Evolutionary conservation across 2,329 filamentous ascomycete genomes (phyloP), one percentile per base, ranked within the genome.

Genomic region (Rutstroemia sp.): DNA sequence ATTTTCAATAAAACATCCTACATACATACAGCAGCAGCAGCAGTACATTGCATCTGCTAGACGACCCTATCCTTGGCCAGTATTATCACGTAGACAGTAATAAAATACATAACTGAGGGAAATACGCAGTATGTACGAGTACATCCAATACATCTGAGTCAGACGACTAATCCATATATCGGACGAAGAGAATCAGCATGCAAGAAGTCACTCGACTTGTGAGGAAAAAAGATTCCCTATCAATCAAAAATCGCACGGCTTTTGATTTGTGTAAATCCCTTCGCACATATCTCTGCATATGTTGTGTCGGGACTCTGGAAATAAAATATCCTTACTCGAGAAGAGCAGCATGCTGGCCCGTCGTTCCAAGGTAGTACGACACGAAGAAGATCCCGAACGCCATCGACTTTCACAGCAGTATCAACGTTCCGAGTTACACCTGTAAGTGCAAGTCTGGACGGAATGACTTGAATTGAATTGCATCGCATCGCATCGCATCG

Each of bases 161-260:
- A 55, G 49, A 34, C 53, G 53, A 51, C 53, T 45, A 44, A 44
- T 45, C 27, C 27, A 38, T 51, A 27, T 9, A 51, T 56, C 53
- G 53, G 53, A 51, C 27, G 46, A 51, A 56, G 50, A 12, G 51
- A 17, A 51, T 44, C 21, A 51, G 19, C 27, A 56, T 56, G 53
- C 53, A 51, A 45, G 38, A 51, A 56, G 53, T 56, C 53, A 56
- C 47, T 56, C 50, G 53, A 48, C 53, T 46, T 51, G 38, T 9
- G 34, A 38, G n/a, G 14, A 30, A 25, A 53, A 6, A 25, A 53
- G 4, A 17, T 50, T 51, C 46, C 38, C 46, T 55, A 55, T 55
- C 53, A 55, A 23, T n/a, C 53, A 51, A 23, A 14, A 48, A 5
- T 17, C 38, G 16, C 25, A 34, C 17, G 3, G 42, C 50, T 17